A percentile compares a stretch with the other conserved stretches of the same genome.
Conservation (phyloP, 805 yeast genomes). For the Ogataea nonfermentans region DNA sequence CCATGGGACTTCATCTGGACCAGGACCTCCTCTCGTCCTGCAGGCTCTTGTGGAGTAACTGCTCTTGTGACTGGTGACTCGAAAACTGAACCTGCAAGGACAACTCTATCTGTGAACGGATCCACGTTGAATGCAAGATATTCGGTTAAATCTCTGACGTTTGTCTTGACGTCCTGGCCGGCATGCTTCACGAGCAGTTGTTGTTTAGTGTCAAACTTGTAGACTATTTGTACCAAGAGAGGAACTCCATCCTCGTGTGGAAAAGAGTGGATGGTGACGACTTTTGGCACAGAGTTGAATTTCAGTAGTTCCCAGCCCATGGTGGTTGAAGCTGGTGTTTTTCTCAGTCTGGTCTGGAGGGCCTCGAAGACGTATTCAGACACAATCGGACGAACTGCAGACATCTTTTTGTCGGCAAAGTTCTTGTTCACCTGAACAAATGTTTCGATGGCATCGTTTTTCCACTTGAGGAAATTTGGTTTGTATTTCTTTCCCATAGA, state of each 20-base stretch:
- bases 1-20: slow-evolving; percentile 34
- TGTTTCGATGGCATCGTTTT: slow-evolving; percentile 75
- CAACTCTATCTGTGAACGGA: slow-evolving; percentile 53
- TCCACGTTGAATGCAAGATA: slow-evolving; percentile 62
- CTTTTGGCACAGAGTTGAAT: slow-evolving; percentile 68
- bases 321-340: slow-evolving; percentile 55
- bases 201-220: slow-evolving; percentile 63
- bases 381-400: slow-evolving; percentile 42
- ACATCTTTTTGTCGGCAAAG: slow-evolving; percentile 62
- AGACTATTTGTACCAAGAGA: slow-evolving; percentile 48
- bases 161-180: slow-evolving; percentile 42
- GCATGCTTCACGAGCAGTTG: slow-evolving; percentile 46
- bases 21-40: slow-evolving; percentile 30
- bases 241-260: slow-evolving; percentile 40
- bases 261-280: slow-evolving; percentile 63
- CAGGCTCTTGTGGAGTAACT: slow-evolving; percentile 28
- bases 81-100: slow-evolving; percentile 66
- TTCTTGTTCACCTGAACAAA: slow-evolving; percentile 79
- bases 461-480: slow-evolving; percentile 75
- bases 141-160: slow-evolving; percentile 56
- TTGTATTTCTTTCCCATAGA: slow-evolving; percentile 41
- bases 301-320: slow-evolving; percentile 77
- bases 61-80: slow-evolving; percentile 49
- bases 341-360: slow-evolving; percentile 46
- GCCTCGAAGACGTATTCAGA: slow-evolving; percentile 67